Conservation (phyloP, 805 yeast genomes). For the Saturnispora galanensis region DNA sequence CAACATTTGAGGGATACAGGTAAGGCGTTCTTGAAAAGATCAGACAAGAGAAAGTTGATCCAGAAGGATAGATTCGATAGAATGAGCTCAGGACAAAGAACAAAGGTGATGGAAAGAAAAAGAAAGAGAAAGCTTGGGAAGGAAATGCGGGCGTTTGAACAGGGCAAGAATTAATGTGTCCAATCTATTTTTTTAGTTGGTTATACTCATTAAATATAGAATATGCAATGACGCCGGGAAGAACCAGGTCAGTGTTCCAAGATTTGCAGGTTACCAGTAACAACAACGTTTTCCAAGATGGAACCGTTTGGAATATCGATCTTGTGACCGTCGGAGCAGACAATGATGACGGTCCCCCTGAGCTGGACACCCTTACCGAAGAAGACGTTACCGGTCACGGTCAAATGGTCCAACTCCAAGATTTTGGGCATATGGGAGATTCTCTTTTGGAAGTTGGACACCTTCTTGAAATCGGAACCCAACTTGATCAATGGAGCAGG, state of each 20-base stretch:
- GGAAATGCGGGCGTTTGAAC: slow-evolving; percentile 48
- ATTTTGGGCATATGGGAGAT: slow-evolving; percentile 94
- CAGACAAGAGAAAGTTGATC: slow-evolving; percentile 63
- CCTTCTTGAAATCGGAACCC: slow-evolving; percentile 96
- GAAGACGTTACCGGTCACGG: slow-evolving; percentile 92
- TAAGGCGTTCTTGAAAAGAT: slow-evolving; percentile 51
- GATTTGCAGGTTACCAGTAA: slow-evolving; percentile 92
- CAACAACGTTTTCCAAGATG: slow-evolving; percentile 88
- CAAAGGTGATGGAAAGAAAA: slow-evolving; percentile 78
- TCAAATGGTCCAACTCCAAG: slow-evolving; percentile 91
- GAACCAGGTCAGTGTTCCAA: slow-evolving; percentile 58
- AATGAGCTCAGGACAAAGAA: slow-evolving; percentile 64
- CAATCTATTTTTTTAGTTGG: neutral
- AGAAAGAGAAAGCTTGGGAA: slow-evolving; percentile 76
- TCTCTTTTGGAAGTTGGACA: slow-evolving; percentile 79
- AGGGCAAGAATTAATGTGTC: slow-evolving; percentile 9
- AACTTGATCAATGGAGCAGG: slow-evolving; percentile 92
- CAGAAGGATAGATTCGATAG: slow-evolving; percentile 70
- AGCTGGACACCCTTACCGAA: slow-evolving; percentile 84
- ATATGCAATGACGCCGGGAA: slow-evolving; percentile 1
- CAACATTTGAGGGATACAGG: slow-evolving; percentile 39
- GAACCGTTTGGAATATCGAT: slow-evolving; percentile 97
- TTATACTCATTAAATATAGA: neutral
- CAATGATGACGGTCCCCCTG: slow-evolving; percentile 96
- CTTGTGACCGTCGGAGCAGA: slow-evolving; percentile 92